Evolutionary conservation across 345 rosid genomes (phyloP).

Genomic region (Salix arbutifolia): DNA sequence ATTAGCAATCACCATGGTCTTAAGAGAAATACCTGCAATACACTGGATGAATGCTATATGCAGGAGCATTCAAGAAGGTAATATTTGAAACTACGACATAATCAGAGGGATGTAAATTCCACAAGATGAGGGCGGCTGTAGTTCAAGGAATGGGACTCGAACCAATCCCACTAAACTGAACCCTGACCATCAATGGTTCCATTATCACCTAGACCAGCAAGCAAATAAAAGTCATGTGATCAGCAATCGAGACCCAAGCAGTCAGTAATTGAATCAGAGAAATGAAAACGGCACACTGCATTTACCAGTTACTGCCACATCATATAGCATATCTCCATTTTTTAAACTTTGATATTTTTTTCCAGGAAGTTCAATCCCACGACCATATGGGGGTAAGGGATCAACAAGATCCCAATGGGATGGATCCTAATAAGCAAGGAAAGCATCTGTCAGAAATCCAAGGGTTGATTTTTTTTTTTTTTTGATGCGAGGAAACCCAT

Average conservation of each 20-base stretch:
- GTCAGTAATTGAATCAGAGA: not conserved
- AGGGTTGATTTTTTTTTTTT: not conserved
- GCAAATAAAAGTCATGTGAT: not conserved
- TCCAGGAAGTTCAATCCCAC: constrained; percentile 79
- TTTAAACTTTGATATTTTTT: constrained; percentile 71
- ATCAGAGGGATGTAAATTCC: constrained; percentile 62
- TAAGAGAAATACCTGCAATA: constrained; percentile 59
- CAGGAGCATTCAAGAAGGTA: constrained; percentile 77
- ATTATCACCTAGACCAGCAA: constrained; percentile 57
- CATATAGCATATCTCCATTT: constrained; percentile 63
- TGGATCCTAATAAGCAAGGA: constrained; percentile 48
- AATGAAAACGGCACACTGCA: not conserved
- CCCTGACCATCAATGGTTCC: constrained; percentile 95
- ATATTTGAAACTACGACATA: constrained; percentile 67
- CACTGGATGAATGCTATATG: constrained; percentile 78
- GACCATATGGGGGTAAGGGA: constrained; percentile 86
- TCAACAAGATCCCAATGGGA: constrained; percentile 77
- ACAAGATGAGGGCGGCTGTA: constrained; percentile 86
- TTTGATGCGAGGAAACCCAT: too few relatives aligned
- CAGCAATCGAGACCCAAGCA: not conserved
- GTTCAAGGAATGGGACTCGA: constrained; percentile 54
- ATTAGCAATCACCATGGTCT: not conserved
- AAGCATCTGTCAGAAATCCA: not conserved
- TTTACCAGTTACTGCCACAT: constrained; percentile 83
- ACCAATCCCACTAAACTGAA: constrained; percentile 84